A percentile compares a stretch with the other conserved stretches of the same genome.
These are phyloP conservation scores for Trichoderma gracile DNA, from an alignment of 2,329 filamentous ascomycete species.

Conservation along the genomic window DNA sequence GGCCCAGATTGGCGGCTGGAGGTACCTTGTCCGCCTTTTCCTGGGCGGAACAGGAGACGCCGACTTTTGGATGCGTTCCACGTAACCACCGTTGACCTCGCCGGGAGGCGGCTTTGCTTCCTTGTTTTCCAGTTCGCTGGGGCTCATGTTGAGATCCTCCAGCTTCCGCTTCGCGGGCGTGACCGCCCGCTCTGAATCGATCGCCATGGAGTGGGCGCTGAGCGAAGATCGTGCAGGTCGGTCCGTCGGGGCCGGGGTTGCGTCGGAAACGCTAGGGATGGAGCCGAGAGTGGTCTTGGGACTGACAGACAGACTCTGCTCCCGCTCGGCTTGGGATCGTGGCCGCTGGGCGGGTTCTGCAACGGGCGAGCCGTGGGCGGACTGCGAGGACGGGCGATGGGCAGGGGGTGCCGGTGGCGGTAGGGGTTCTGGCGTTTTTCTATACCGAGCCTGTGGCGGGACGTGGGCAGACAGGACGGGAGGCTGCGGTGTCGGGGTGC, in stretches of 20 bases:
- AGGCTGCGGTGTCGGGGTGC: conserved; percentile 28
- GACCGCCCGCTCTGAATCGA: conserved; percentile 37
- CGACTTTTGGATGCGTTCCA: conserved; percentile 31
- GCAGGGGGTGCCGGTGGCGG: conserved; percentile 36
- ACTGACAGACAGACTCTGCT: conserved; percentile 72
- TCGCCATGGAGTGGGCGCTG: conserved; percentile 34
- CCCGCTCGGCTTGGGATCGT: conserved; percentile 62
- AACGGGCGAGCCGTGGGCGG: conserved; percentile 46
- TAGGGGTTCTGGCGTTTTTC: conserved; percentile 39
- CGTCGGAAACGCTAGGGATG: conserved; percentile 47
- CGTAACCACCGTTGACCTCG: conserved; percentile 47
- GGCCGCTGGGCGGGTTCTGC: conserved; percentile 50
- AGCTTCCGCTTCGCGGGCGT: conserved; percentile 46
- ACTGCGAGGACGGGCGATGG: conserved; percentile 41
- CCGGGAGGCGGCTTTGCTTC: conserved; percentile 52
- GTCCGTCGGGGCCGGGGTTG: conserved; percentile 31
- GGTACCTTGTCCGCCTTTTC: conserved; percentile 45
- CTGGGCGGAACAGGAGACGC: conserved; percentile 39
- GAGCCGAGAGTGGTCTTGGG: conserved; percentile 69
- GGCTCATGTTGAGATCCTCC: conserved; percentile 46
- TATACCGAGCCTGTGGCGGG: conserved; percentile 32
- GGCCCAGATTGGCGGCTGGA: conserved; percentile 52
- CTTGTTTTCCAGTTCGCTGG: conserved; percentile 53
- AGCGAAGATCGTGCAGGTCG: conserved; percentile 33
- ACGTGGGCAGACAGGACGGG: conserved; percentile 27